Conservation (phyloP, 2,329 filamentous ascomycete species). For the Aureobasidium namibiae region DNA sequence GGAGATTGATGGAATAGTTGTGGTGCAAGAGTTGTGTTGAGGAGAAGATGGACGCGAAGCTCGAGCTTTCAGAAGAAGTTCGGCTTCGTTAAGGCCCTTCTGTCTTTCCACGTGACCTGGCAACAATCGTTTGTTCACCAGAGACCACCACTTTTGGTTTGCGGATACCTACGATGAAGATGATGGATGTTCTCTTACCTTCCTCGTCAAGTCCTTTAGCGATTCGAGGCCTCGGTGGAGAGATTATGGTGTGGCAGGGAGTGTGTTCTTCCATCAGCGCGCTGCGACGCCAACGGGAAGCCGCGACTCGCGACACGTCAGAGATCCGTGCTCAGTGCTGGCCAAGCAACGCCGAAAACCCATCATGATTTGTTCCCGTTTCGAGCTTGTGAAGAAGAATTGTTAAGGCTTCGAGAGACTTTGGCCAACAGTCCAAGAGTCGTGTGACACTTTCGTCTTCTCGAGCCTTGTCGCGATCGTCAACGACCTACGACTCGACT, state of each 20-base stretch:
- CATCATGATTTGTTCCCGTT: background rate
- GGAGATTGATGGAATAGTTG: slow-evolving; percentile 11
- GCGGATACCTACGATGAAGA: background rate
- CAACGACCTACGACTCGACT: background rate
- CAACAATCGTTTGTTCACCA: background rate
- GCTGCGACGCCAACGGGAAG: background rate
- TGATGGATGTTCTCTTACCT: background rate
- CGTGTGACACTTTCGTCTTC: background rate
- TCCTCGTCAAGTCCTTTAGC: background rate
- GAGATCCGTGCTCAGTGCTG: slow-evolving; percentile 5
- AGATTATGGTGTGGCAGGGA: background rate
- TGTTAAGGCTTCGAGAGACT: background rate
- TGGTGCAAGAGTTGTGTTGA: slow-evolving; percentile 10
- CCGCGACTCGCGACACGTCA: slow-evolving; percentile 7
- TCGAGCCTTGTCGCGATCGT: background rate
- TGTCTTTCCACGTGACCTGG: slow-evolving; percentile 7
- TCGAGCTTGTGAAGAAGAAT: background rate
- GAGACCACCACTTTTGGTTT: background rate
- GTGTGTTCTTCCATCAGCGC: background rate
- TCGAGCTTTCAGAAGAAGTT: slow-evolving; percentile 9
- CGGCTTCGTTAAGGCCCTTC: slow-evolving; percentile 1
- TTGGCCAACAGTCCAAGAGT: background rate
- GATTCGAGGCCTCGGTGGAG: background rate
- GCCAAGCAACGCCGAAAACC: background rate
- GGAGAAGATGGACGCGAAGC: slow-evolving; percentile 9